Evolutionary conservation across 2,329 filamentous ascomycete species (phyloP), one percentile per base, ranked within the genome.

Genomic region (Trichophyton schoenleinii): DNA sequence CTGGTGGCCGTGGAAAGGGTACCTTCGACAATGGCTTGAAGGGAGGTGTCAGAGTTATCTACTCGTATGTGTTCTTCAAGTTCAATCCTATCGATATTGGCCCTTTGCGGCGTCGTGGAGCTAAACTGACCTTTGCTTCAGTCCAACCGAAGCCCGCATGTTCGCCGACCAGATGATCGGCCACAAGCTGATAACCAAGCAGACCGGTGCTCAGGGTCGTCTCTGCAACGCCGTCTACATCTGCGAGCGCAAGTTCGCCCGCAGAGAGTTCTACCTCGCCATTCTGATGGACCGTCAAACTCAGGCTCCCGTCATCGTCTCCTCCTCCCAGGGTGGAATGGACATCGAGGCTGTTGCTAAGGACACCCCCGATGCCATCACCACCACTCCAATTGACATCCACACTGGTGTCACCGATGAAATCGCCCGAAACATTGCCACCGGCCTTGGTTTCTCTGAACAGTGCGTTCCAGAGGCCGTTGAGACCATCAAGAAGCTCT

Each of bases 91-190:
- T 52, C 9, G 3, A 13, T 13, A 7, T 8, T 38, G 7, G 38
- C 49, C 42, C 36, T 11, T 36, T 42, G 38, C 34, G 41, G 34
- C 34, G 34, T 38, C 9, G 41, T 25, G 9, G 34, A 9, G 11
- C 57, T 64, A 67, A 59, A 67, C 60, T 38, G 7, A n/a, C 18
- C 18, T 11, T 25, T 38, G 11, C 9, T 25, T 28, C 63, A 86
- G 83, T 64, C 89, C 94, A 63, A 91, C 91, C 70, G 84, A 87
- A 82, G 94, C 94, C 73, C 88, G 90, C 82, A 96, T 97, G 86
- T 96, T 99, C 75, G 92, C 94, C 69, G 84, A 92, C 70, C 91
- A 99, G 82, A 99, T 99, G 94, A 97, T 99, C 78, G 94, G 94
- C 74, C 92, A 99, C 81, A 96, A 96, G 80, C 90, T 99, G 78